Evolutionary conservation across 768 basidiomycete species (phyloP).

Genomic region (Candolleomyces aberdarensis): DNA sequence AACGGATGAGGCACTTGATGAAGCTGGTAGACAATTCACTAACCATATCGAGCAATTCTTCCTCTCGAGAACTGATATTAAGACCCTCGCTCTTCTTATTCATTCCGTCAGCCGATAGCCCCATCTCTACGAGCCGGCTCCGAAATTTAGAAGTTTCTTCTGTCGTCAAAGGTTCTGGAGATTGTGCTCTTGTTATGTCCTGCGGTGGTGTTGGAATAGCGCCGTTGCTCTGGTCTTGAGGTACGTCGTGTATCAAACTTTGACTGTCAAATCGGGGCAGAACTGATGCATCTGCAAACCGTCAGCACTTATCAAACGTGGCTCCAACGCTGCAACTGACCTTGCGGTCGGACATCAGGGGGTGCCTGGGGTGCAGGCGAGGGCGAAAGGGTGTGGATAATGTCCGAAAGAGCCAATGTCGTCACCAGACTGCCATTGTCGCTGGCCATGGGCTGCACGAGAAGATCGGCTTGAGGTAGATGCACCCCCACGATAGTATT

Average conservation of each 20-base stretch:
- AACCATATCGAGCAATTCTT: conserved; percentile 59
- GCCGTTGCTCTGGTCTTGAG: background rate
- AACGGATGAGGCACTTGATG: background rate
- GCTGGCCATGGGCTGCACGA: background rate
- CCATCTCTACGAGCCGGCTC: conserved; percentile 42
- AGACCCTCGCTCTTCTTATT: conserved; percentile 10
- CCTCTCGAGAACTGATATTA: conserved; percentile 35
- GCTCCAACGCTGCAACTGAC: background rate
- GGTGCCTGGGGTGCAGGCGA: conserved; percentile 28
- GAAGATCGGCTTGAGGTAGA: background rate
- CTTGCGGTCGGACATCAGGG: background rate
- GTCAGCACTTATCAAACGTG: background rate
- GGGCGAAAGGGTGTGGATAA: conserved; percentile 52
- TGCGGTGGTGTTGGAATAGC: background rate
- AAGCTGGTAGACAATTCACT: conserved; percentile 10
- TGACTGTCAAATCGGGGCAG: background rate
- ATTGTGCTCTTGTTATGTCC: background rate
- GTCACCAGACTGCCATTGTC: background rate
- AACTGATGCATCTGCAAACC: background rate
- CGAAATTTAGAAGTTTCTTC: conserved; percentile 50
- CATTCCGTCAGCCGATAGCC: conserved; percentile 15
- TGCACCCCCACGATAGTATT: background rate
- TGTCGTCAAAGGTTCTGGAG: conserved; percentile 38
- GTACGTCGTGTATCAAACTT: background rate
- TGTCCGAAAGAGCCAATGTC: conserved; percentile 44